Evolutionary conservation across 2,329 filamentous ascomycete species (phyloP).

Genomic region (Pseudogymnoascus sp.): DNA sequence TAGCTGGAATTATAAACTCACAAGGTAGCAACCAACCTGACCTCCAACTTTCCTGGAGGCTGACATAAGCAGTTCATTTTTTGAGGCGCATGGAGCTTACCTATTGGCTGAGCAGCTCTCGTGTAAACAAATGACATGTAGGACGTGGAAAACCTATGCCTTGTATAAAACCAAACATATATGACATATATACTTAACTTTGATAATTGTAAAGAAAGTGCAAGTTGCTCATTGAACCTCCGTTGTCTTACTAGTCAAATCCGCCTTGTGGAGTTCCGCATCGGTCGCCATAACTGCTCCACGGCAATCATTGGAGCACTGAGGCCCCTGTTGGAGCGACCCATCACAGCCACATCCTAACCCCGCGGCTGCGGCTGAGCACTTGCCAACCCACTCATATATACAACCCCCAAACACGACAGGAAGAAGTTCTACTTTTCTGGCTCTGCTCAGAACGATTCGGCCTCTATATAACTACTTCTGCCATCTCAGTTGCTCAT

Average conservation of each 20-base stretch:
- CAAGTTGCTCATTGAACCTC: background rate
- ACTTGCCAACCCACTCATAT: background rate
- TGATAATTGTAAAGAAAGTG: background rate
- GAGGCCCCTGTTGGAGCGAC: background rate
- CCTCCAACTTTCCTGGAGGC: background rate
- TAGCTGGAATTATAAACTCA: background rate
- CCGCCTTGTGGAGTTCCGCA: slow-evolving; percentile 6
- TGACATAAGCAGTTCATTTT: background rate
- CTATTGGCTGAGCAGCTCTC: background rate
- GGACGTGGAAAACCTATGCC: background rate
- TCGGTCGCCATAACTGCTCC: background rate
- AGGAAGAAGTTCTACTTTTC: background rate
- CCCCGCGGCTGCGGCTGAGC: slow-evolving; percentile 7
- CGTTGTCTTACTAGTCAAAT: background rate
- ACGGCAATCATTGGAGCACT: background rate
- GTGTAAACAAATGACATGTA: slow-evolving; percentile 5
- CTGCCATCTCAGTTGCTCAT: background rate
- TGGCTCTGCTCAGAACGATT: background rate
- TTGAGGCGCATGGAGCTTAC: background rate
- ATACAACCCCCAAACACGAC: background rate
- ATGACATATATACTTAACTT: background rate
- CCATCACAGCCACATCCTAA: slow-evolving; percentile 7
- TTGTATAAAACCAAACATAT: background rate
- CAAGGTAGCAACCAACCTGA: background rate
- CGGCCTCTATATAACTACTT: background rate